phyloP scores from a whole-genome alignment of 2,329 filamentous ascomycete species.

The Aureobasidium melanogenum region DNA sequence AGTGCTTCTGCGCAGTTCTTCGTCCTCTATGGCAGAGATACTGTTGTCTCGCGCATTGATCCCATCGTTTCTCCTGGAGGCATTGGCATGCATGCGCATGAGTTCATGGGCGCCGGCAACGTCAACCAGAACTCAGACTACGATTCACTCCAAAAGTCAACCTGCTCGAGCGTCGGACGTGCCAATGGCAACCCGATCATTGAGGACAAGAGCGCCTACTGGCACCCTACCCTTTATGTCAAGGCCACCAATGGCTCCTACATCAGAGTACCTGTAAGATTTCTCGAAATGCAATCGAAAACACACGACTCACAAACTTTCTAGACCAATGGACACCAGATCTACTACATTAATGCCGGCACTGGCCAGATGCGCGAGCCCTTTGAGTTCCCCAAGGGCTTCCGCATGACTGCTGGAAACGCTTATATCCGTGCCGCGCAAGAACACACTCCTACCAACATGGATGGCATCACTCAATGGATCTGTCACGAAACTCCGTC shows the following conservation, averaged over 20 bases:
- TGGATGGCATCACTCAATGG: slow-evolving; percentile 31
- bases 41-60: slow-evolving; percentile 51
- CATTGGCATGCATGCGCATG: slow-evolving; percentile 57
- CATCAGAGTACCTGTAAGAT: slow-evolving; percentile 39
- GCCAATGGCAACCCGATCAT: slow-evolving; percentile 27
- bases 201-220: slow-evolving; percentile 66
- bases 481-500: slow-evolving; percentile 49
- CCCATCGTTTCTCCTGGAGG: slow-evolving; percentile 58
- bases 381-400: slow-evolving; percentile 59
- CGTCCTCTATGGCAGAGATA: slow-evolving; percentile 23
- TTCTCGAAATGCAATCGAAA: no score
- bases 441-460: slow-evolving; percentile 25
- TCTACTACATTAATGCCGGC: slow-evolving; percentile 56
- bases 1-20: slow-evolving; percentile 17
- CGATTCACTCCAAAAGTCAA: slow-evolving; percentile 48
- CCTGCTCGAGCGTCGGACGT: slow-evolving; percentile 34
- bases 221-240: slow-evolving; percentile 64
- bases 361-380: slow-evolving; percentile 55
- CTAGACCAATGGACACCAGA: slow-evolving; percentile 52
- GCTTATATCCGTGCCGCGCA: slow-evolving; percentile 47
- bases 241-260: slow-evolving; percentile 53
- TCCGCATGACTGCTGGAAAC: slow-evolving; percentile 64
- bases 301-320: not conserved
- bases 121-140: slow-evolving; percentile 57
- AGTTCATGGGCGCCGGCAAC: slow-evolving; percentile 59